phyloP scores from a whole-genome alignment of 202 grass and related monocot genomes.

The Zoysia matrella region DNA sequence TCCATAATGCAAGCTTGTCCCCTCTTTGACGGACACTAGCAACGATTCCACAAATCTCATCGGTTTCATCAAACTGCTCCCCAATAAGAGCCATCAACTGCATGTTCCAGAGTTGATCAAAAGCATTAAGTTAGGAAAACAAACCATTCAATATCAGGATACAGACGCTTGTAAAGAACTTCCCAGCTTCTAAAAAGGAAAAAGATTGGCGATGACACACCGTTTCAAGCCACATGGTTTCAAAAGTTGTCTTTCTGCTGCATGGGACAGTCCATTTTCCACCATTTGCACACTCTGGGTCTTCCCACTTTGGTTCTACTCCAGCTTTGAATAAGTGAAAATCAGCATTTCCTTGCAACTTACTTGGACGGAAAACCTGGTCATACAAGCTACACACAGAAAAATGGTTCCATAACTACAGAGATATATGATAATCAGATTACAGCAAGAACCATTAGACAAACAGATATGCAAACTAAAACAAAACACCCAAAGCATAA shows the following conservation, averaged over 20 bases:
- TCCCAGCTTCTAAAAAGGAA: background rate
- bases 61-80: slow-evolving; percentile 94
- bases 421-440: slow-evolving; percentile 7
- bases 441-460: background rate
- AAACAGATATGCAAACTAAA: background rate
- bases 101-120: slow-evolving; percentile 32
- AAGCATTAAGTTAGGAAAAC: background rate
- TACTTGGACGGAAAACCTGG: slow-evolving; percentile 91
- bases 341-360: slow-evolving; percentile 78
- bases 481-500: background rate
- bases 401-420: slow-evolving; percentile 30
- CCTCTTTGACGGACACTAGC: slow-evolving; percentile 85
- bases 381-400: slow-evolving; percentile 76
- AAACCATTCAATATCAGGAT: background rate
- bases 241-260: slow-evolving; percentile 75
- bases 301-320: slow-evolving; percentile 98
- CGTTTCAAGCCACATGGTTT: slow-evolving; percentile 96
- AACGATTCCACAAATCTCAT: slow-evolving; percentile 98
- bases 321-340: slow-evolving; percentile 95
- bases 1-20: slow-evolving; percentile 97
- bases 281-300: slow-evolving; percentile 96
- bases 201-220: slow-evolving; percentile 44
- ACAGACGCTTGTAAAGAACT: slow-evolving; percentile 18
- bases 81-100: slow-evolving; percentile 98
- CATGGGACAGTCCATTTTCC: slow-evolving; percentile 93